Percentiles rank a stretch among this genome's conserved stretches.
These are phyloP conservation scores for Hanseniaspora lindneri DNA, from an alignment of 805 yeast genomes.

Conservation along the genomic window DNA sequence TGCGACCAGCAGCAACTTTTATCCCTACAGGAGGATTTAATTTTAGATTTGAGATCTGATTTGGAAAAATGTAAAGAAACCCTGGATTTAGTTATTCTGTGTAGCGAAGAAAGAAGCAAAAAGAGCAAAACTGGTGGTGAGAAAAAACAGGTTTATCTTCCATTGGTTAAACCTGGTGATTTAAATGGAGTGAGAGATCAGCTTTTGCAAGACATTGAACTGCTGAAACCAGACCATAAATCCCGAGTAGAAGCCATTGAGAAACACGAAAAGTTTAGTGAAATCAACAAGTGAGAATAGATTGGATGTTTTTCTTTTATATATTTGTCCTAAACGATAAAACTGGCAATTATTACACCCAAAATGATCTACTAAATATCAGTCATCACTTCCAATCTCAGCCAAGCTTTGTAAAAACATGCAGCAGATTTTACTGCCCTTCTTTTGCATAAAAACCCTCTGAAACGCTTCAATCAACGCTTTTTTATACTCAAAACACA, in stretches of 20 bases:
- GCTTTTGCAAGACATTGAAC: constrained; percentile 63
- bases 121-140: constrained; percentile 24
- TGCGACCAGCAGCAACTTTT: constrained; percentile 91
- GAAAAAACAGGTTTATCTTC: constrained; percentile 23
- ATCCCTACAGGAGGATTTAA: constrained; percentile 77
- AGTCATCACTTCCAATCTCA: no score
- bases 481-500: neutral
- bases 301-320: neutral
- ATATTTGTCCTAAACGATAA: no score
- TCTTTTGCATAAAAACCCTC: no score
- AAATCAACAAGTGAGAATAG: constrained; percentile 3
- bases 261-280: constrained; percentile 58
- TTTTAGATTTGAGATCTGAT: constrained; percentile 70
- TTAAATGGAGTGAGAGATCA: constrained; percentile 58
- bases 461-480: neutral
- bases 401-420: no score
- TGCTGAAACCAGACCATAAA: constrained; percentile 73
- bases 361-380: no score
- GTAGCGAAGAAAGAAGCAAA: constrained; percentile 53
- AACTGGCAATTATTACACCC: no score
- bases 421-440: no score
- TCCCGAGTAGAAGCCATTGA: constrained; percentile 77
- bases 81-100: constrained; percentile 64
- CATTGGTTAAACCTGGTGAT: constrained; percentile 53
- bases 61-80: constrained; percentile 71